Base-by-base conservation (phyloP, 2,329 filamentous ascomycete genomes). In the Apiospora koreana region DNA sequence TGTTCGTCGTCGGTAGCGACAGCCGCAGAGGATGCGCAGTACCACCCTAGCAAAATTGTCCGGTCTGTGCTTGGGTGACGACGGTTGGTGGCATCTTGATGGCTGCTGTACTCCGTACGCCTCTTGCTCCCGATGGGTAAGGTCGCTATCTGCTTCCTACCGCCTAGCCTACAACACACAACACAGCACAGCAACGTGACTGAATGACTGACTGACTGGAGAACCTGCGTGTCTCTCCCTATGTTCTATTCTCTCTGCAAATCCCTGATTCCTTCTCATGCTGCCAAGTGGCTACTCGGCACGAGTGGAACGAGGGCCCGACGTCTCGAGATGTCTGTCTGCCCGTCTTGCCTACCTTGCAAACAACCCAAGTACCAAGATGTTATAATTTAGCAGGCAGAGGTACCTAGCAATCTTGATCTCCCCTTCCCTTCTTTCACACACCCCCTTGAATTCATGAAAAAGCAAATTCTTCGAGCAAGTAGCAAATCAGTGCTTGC, bases 41-140 rank as follows among this genome's bases (percentile, higher is more conserved):
- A 25, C 64, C 10, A 66, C 38, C 38, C 21, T 31, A 50, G 66
- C 50, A 68, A 12, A 48, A 65, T 38, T 65, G 67, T 25, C 69
- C 69, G 67, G 67, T 38, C 69, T 65, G 69, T 41, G 69, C 67
- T 58, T 70, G 67, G 41, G 67, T 58, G 43, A 70, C 62, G 25
- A 70, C 69, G 69, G 69, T 68, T 54, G 23, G 43, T 14, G 50
- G 43, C 66, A 66, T 69, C 23, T 66, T 62, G 54, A 62, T 38
- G 21, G 64, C n/a, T 66, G 64, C 38, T 66, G 38, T 66, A 41
- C 42, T 35, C 25, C 66, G 38, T 66, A 41, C 42, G 64, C 16
- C 66, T 67, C 35, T 38, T 50, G 50, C 41, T 42, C 41, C 14
- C 16, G 46, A 18, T 35, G 48, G 16, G n/a, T 64, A 50, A 41